Evolutionary conservation across 371 early-diverging fungal species (phyloP).

Genomic region (Mortierella sp.): DNA sequence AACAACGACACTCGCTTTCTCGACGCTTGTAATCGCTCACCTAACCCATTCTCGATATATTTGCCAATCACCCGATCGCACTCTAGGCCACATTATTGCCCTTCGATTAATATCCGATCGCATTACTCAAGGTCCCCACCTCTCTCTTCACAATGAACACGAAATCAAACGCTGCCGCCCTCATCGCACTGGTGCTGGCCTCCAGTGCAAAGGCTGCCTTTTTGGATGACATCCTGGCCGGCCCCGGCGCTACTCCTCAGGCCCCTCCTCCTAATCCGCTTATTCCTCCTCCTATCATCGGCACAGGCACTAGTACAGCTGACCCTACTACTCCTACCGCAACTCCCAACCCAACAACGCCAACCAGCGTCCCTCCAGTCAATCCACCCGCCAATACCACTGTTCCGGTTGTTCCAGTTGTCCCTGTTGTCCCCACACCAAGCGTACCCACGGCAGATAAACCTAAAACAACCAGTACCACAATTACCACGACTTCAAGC

Average conservation of each 20-base stretch:
- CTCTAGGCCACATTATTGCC: background rate
- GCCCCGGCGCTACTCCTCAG: background rate
- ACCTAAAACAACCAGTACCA: background rate
- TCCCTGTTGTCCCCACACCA: background rate
- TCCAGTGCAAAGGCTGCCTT: background rate
- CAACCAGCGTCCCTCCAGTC: background rate
- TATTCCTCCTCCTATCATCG: background rate
- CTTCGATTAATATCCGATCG: slow-evolving; percentile 4
- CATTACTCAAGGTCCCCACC: background rate
- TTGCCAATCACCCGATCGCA: slow-evolving; percentile 7
- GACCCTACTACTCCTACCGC: background rate
- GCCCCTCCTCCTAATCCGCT: background rate
- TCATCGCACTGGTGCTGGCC: slow-evolving; percentile 24
- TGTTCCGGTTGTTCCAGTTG: background rate
- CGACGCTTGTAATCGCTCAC: background rate
- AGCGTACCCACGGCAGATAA: background rate
- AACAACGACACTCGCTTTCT: background rate
- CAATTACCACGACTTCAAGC: background rate
- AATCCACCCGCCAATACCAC: background rate
- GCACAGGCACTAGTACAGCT: background rate
- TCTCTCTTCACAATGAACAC: slow-evolving; percentile 16
- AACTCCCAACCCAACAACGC: background rate
- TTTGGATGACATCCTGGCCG: background rate
- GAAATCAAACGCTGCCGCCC: slow-evolving; percentile 12
- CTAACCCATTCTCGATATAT: background rate